phyloP scores from a whole-genome alignment of 2,329 filamentous ascomycete genomes.

The Colletotrichum higginsianum region DNA sequence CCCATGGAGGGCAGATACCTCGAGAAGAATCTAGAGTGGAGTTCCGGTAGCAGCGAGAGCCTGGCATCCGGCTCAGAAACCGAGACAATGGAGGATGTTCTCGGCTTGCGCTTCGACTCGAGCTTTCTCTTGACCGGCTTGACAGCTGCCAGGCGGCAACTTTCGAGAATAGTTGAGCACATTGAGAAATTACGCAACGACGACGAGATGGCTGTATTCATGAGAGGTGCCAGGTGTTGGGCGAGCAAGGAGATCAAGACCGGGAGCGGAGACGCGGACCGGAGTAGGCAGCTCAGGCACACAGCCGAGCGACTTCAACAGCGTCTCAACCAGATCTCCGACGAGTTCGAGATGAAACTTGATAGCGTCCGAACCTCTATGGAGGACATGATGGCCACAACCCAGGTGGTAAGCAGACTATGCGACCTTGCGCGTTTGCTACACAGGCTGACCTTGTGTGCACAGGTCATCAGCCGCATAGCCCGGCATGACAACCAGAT shows the following conservation, averaged over 20 bases:
- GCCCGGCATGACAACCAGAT: not conserved
- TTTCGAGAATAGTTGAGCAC: not conserved
- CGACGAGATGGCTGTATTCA: not conserved
- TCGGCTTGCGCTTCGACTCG: not conserved
- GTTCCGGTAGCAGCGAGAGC: not conserved
- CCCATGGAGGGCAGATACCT: not conserved
- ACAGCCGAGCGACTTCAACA: not conserved
- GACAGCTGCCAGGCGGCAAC: not conserved
- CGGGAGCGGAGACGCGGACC: not conserved
- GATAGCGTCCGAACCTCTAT: not conserved
- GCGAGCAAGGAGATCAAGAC: not conserved
- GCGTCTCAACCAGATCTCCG: not conserved
- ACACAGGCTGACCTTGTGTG: not conserved
- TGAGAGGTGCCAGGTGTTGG: not conserved
- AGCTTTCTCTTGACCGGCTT: not conserved
- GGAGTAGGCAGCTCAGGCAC: not conserved
- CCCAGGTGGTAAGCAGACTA: not conserved
- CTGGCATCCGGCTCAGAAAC: not conserved
- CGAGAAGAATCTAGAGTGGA: not conserved
- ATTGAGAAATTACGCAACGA: not conserved
- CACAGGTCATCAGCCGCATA: not conserved
- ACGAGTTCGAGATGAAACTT: not conserved
- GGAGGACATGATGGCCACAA: slow-evolving; percentile 3
- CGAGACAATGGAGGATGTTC: not conserved
- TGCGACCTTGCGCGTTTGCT: not conserved